These are phyloP conservation scores for Pseudocercospora eumusae DNA, from an alignment of 2,329 filamentous ascomycete species.

Conservation along the genomic window DNA sequence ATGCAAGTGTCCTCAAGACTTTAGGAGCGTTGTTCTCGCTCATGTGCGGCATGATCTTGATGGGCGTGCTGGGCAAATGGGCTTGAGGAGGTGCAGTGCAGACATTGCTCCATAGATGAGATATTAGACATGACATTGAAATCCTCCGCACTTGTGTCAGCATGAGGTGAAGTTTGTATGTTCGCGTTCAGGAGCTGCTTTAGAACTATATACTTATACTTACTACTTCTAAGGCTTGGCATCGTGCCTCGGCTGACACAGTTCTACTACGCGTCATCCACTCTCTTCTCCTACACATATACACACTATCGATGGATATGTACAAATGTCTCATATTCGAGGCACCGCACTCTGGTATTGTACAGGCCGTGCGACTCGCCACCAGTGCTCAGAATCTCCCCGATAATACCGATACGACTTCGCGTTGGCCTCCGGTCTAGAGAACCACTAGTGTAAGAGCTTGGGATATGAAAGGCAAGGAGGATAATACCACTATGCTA, in stretches of 20 bases:
- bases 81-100: slow-evolving; percentile 20
- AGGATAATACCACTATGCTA: not conserved
- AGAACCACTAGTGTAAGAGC: not conserved
- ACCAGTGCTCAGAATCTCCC: not conserved
- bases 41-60: slow-evolving; percentile 22
- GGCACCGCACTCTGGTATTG: not conserved
- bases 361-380: not conserved
- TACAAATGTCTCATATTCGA: not conserved
- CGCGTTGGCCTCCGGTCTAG: not conserved
- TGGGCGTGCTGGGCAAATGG: slow-evolving; percentile 28
- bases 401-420: not conserved
- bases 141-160: too few species aligned
- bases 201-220: not conserved
- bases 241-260: not conserved
- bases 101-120: not conserved
- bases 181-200: too few species aligned
- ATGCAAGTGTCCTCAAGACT: slow-evolving; percentile 22
- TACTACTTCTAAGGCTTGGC: not conserved
- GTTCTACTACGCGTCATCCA: not conserved
- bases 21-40: slow-evolving; percentile 20
- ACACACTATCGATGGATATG: not conserved
- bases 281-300: not conserved
- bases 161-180: too few species aligned
- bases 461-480: not conserved
- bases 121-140: not conserved